phyloP scores from a whole-genome alignment of 225 moss, liverwort and hornwort genomes.

The Physcomitrium patens region DNA sequence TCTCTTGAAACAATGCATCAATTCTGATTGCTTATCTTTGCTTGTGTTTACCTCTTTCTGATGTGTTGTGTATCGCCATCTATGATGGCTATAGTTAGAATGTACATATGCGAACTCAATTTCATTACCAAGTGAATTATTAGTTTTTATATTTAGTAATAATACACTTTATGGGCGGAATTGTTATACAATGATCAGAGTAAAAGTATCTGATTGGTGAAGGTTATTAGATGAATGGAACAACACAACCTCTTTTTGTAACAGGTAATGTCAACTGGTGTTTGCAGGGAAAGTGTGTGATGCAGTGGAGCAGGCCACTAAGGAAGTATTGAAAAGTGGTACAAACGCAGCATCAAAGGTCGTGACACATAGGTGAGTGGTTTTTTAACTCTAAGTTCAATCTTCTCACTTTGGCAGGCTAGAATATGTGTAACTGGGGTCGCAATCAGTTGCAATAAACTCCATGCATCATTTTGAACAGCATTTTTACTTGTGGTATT shows the following conservation, averaged over 20 bases:
- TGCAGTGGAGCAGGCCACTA: conserved; percentile 74
- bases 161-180: too few species aligned
- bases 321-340: conserved; percentile 52
- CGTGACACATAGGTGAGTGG: conserved; percentile 64
- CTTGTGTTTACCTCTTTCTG: neutral
- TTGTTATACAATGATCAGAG: too few species aligned
- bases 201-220: neutral
- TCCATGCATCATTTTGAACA: neutral
- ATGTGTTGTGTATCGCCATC: neutral
- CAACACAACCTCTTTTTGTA: neutral
- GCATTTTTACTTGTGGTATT: neutral
- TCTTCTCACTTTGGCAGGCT: neutral
- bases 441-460: neutral
- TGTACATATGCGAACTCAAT: too few species aligned
- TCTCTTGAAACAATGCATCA: neutral
- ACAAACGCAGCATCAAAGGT: conserved; percentile 40
- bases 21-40: neutral
- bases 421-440: neutral
- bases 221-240: neutral
- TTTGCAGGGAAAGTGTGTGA: conserved; percentile 76
- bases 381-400: neutral
- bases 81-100: neutral
- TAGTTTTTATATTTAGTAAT: neutral
- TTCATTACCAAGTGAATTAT: neutral
- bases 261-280: neutral